Evolutionary conservation across 2,329 filamentous ascomycete genomes (phyloP).

Genomic region (Exophiala bonariae): DNA sequence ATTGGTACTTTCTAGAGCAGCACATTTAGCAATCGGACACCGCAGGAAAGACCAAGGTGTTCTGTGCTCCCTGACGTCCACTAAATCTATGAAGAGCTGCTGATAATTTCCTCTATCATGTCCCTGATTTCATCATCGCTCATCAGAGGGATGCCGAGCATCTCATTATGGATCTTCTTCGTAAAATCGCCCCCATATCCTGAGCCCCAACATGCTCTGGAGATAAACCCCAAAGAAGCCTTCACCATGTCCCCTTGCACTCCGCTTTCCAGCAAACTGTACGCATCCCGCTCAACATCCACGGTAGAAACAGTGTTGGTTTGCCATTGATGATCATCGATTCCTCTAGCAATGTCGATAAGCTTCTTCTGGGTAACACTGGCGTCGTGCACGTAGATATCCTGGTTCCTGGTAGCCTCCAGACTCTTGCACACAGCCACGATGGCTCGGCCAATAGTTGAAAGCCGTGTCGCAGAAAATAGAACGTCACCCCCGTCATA

Average conservation of each 20-base stretch:
- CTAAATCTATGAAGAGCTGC: background rate
- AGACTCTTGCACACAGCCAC: slow-evolving; percentile 49
- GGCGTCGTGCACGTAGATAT: slow-evolving; percentile 47
- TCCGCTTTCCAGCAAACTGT: background rate
- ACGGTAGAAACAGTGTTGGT: slow-evolving; percentile 1
- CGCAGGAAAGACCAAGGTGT: too few relatives aligned
- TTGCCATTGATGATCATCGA: slow-evolving; percentile 13
- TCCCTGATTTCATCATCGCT: slow-evolving; percentile 34
- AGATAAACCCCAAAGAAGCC: background rate
- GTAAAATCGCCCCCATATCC: slow-evolving; percentile 33
- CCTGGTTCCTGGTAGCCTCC: slow-evolving; percentile 53
- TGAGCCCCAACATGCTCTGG: slow-evolving; percentile 1
- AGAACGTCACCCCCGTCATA: slow-evolving; percentile 51
- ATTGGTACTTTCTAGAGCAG: too few relatives aligned
- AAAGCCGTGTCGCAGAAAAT: slow-evolving; percentile 51
- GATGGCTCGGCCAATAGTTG: slow-evolving; percentile 48
- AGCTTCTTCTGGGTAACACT: slow-evolving; percentile 46
- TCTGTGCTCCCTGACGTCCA: too few relatives aligned
- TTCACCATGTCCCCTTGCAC: background rate
- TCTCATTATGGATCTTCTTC: slow-evolving; percentile 36
- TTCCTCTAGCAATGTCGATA: slow-evolving; percentile 33
- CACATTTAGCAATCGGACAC: too few relatives aligned
- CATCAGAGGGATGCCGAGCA: slow-evolving; percentile 36
- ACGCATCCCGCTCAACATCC: slow-evolving; percentile 4
- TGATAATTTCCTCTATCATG: background rate